Percentiles rank a stretch among this genome's conserved stretches.
Conservation (phyloP, 2,329 filamentous ascomycete genomes). For the Calonectria fujianensis region DNA sequence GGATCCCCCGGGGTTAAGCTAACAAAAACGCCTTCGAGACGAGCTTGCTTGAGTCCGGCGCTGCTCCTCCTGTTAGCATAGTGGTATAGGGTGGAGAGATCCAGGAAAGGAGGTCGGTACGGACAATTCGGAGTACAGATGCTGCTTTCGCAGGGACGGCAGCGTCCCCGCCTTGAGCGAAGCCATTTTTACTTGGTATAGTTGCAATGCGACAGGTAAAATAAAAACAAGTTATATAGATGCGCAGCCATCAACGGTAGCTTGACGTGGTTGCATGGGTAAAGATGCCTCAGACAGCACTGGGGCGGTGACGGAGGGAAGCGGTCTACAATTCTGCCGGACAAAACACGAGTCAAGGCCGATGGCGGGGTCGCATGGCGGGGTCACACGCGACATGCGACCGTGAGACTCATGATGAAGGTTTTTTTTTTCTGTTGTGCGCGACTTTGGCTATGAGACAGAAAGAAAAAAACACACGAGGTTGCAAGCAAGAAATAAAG, state of each 20-base stretch:
- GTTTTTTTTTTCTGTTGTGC: conserved; percentile 15
- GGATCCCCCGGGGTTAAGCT: conserved; percentile 88
- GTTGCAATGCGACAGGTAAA: background rate
- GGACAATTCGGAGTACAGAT: conserved; percentile 89
- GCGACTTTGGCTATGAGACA: background rate
- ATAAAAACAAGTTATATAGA: background rate
- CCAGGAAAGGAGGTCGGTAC: conserved; percentile 56
- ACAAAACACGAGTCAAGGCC: conserved; percentile 36
- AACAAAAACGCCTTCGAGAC: conserved; percentile 91
- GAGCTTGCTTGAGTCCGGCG: conserved; percentile 86
- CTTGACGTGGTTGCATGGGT: conserved; percentile 19
- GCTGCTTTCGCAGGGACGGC: conserved; percentile 80
- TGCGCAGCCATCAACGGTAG: background rate
- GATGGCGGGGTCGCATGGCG: conserved; percentile 52
- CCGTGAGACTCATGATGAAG: conserved; percentile 1
- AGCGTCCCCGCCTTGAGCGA: conserved; percentile 66
- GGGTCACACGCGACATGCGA: conserved; percentile 40
- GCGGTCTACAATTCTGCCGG: conserved; percentile 58
- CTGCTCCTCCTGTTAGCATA: conserved; percentile 67
- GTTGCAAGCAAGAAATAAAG: conserved; percentile 31
- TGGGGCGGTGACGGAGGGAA: conserved; percentile 51
- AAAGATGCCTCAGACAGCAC: conserved; percentile 13
- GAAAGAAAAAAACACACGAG: background rate
- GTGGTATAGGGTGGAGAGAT: conserved; percentile 24
- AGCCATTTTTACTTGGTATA: conserved; percentile 60